These are phyloP conservation scores for Emmonsiellopsis sp. DNA, from an alignment of 2,329 filamentous ascomycete species.

Conservation along the genomic window DNA sequence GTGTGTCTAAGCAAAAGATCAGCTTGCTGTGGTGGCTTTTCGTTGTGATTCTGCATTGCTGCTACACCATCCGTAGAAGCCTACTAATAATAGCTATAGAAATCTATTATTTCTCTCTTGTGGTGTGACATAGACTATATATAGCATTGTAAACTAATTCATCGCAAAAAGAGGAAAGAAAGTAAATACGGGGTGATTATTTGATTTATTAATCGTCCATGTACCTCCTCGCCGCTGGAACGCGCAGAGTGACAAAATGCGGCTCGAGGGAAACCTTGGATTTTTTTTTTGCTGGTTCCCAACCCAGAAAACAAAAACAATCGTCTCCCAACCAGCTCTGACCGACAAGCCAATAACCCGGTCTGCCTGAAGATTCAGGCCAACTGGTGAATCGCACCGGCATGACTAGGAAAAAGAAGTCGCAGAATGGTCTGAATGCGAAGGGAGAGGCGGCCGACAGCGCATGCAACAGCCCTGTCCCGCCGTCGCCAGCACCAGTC, in stretches of 20 bases:
- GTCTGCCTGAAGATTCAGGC: background rate
- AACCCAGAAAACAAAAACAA: background rate
- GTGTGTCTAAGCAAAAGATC: too few relatives aligned
- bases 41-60: too few relatives aligned
- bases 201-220: too few relatives aligned
- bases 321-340: background rate
- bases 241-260: background rate
- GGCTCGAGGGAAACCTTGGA: background rate
- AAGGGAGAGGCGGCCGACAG: background rate
- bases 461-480: slow-evolving; percentile 1
- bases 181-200: too few relatives aligned
- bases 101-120: too few relatives aligned
- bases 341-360: background rate
- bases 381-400: background rate
- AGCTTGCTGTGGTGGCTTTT: too few relatives aligned
- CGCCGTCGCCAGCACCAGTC: slow-evolving; percentile 3
- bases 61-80: too few relatives aligned
- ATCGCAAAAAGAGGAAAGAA: too few relatives aligned
- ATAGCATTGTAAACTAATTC: too few relatives aligned
- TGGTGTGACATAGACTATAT: too few relatives aligned
- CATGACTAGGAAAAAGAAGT: slow-evolving; percentile 14
- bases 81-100: too few relatives aligned
- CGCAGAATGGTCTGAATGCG: slow-evolving; percentile 8
- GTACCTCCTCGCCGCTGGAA: too few relatives aligned
- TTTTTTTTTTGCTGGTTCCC: background rate